A percentile compares a stretch with the other conserved stretches of the same genome.
Conservation (phyloP, 2,329 filamentous ascomycete species). For the Sporothrix inflata region DNA sequence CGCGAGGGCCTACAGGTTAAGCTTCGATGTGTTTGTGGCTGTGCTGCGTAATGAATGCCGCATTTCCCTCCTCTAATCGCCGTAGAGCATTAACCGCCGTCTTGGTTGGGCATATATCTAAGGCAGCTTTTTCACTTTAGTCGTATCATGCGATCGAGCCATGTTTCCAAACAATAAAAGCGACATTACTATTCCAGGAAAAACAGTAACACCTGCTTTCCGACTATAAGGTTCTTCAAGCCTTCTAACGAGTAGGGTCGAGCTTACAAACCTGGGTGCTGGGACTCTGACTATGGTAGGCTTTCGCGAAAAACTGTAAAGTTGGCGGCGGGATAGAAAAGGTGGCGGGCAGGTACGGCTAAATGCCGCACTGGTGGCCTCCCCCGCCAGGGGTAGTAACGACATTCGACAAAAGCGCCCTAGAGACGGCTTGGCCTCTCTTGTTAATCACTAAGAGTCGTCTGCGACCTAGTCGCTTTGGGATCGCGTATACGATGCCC, state of each 20-base stretch:
- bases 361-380: background rate
- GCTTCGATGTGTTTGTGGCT: background rate
- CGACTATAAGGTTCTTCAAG: background rate
- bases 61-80: background rate
- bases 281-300: background rate
- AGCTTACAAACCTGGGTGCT: background rate
- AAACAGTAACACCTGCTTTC: background rate
- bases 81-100: background rate
- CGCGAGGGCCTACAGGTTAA: background rate
- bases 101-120: background rate
- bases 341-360: background rate
- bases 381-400: conserved; percentile 7
- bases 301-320: background rate
- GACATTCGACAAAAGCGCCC: conserved; percentile 6
- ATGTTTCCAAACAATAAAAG: too few relatives aligned
- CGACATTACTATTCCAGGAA: background rate
- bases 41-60: background rate
- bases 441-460: background rate
- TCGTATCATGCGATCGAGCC: background rate
- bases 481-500: conserved; percentile 38
- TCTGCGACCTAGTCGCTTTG: conserved; percentile 35
- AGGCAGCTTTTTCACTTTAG: background rate
- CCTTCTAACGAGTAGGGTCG: background rate
- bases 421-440: background rate
- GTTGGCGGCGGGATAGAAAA: background rate